Evolutionary conservation across 1,284 basidiomycete species (phyloP).

Genomic region (Sanghuangporus baumii): DNA sequence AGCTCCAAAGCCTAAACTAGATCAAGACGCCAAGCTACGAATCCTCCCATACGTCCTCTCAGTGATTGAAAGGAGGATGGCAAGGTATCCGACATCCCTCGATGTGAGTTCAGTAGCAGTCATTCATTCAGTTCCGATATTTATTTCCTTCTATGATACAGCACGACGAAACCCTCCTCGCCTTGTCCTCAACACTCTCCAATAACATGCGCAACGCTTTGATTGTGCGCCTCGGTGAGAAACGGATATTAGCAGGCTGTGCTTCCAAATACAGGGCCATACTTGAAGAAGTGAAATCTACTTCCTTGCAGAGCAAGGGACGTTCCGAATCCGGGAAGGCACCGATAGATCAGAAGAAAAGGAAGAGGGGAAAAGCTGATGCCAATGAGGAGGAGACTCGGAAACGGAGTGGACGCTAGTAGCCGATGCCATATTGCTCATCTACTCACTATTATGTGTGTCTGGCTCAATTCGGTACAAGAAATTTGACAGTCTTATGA

Average conservation of each 20-base stretch:
- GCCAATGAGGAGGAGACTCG: background rate
- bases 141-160: slow-evolving; percentile 27
- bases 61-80: slow-evolving; percentile 46
- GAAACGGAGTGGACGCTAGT: background rate
- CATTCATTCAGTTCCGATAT: background rate
- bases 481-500: too few relatives aligned
- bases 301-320: background rate
- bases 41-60: slow-evolving; percentile 40
- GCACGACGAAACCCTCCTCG: slow-evolving; percentile 49
- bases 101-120: slow-evolving; percentile 38
- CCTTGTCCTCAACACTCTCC: slow-evolving; percentile 27
- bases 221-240: slow-evolving; percentile 78
- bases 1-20: slow-evolving; percentile 71
- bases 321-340: background rate
- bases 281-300: background rate
- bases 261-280: background rate
- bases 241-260: slow-evolving; percentile 52
- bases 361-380: slow-evolving; percentile 3
- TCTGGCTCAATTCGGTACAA: too few relatives aligned
- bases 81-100: slow-evolving; percentile 52
- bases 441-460: too few relatives aligned
- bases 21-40: slow-evolving; percentile 31
- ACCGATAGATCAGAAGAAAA: background rate
- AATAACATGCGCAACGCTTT: slow-evolving; percentile 56
- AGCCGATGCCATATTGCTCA: background rate